These are phyloP conservation scores for Neurospora sp. DNA, from an alignment of 2,329 filamentous ascomycete species.

Conservation along the genomic window DNA sequence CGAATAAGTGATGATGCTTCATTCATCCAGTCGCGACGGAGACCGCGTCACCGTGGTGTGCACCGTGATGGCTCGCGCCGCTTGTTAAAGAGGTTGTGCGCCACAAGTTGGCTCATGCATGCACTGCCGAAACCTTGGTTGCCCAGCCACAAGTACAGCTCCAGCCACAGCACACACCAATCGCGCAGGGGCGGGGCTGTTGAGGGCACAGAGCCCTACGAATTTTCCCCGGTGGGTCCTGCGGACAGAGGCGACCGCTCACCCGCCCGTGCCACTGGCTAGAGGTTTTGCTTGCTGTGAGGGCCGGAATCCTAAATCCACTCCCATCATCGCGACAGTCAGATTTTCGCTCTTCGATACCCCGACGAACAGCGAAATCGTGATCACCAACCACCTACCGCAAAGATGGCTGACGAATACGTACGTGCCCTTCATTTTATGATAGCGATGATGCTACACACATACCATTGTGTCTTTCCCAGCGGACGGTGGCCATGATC, in stretches of 20 bases:
- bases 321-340: conserved; percentile 19
- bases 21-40: neutral
- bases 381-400: conserved; percentile 26
- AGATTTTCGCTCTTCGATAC: conserved; percentile 24
- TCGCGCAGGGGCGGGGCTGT: conserved; percentile 6
- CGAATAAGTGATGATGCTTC: neutral
- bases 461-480: neutral
- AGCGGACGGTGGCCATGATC: neutral
- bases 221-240: conserved; percentile 18
- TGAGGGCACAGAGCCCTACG: conserved; percentile 21
- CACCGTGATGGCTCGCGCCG: neutral
- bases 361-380: conserved; percentile 27
- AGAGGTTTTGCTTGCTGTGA: conserved; percentile 7
- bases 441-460: neutral
- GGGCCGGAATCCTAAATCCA: conserved; percentile 16
- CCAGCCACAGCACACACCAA: conserved; percentile 11
- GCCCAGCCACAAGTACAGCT: conserved; percentile 9
- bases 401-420: conserved; percentile 65
- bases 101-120: neutral
- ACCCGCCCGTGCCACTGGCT: conserved; percentile 8
- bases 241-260: conserved; percentile 7
- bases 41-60: neutral
- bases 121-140: neutral
- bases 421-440: conserved; percentile 14
- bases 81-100: neutral